Evolutionary conservation across 2,329 filamentous ascomycete genomes (phyloP).

Genomic region (Nectriaceae sp.): DNA sequence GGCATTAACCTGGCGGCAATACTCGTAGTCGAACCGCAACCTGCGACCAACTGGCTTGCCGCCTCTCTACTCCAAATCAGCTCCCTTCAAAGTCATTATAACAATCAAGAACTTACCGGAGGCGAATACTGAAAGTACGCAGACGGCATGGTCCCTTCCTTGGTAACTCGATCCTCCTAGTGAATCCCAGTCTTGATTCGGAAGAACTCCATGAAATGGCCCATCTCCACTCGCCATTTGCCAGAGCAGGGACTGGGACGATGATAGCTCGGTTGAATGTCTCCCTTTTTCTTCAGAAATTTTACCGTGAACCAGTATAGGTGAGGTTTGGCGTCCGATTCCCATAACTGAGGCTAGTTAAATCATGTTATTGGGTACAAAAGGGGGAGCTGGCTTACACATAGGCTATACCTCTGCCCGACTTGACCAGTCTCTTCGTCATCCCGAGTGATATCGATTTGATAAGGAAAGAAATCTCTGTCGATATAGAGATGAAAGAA

Average conservation of each 20-base stretch:
- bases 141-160: conserved; percentile 32
- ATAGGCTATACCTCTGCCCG: conserved; percentile 61
- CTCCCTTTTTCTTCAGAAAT: conserved; percentile 44
- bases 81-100: not conserved
- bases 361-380: not conserved
- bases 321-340: conserved; percentile 60
- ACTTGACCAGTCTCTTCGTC: conserved; percentile 42
- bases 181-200: conserved; percentile 54
- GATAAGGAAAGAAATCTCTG: conserved; percentile 61
- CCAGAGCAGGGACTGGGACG: conserved; percentile 41
- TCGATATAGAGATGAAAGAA: conserved; percentile 69
- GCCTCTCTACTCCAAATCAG: conserved; percentile 28
- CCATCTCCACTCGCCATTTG: conserved; percentile 46
- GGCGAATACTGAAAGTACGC: conserved; percentile 47
- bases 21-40: conserved; percentile 34
- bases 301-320: conserved; percentile 64
- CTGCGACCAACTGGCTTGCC: conserved; percentile 41
- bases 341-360: conserved; percentile 59
- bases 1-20: conserved; percentile 37
- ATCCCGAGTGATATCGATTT: conserved; percentile 61
- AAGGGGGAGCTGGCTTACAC: conserved; percentile 58
- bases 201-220: conserved; percentile 60
- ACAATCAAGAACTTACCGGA: conserved; percentile 41
- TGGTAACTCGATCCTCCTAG: conserved; percentile 58
- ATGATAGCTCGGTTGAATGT: conserved; percentile 37